Conservation (phyloP, 352 stramenopile species). For the Globisporangium middletonii region DNA sequence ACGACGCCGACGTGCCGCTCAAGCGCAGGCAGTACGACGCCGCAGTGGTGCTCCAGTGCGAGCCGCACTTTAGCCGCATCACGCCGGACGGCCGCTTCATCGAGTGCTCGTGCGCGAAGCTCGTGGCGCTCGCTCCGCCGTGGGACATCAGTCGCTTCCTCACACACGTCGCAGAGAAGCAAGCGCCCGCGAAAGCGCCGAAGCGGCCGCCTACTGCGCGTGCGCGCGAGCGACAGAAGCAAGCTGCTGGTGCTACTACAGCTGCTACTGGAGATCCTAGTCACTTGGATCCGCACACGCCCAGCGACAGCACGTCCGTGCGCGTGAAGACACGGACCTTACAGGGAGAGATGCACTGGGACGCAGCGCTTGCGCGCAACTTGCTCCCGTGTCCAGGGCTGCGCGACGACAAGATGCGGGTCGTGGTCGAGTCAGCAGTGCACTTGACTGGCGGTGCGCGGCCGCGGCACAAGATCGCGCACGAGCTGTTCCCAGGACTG, state of each 20-base stretch:
- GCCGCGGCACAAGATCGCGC: conserved; percentile 53
- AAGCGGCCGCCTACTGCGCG: neutral
- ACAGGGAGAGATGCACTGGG: conserved; percentile 49
- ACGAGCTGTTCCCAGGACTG: conserved; percentile 66
- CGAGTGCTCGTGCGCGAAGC: conserved; percentile 57
- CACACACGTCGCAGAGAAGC: conserved; percentile 49
- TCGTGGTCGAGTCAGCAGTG: conserved; percentile 47
- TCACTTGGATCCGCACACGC: neutral
- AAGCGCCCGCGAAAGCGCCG: conserved; percentile 28
- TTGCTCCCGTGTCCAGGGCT: conserved; percentile 62
- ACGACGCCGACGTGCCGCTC: neutral
- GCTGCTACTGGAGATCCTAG: neutral
- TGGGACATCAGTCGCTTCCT: conserved; percentile 62
- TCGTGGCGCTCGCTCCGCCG: conserved; percentile 42
- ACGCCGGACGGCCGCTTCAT: conserved; percentile 61
- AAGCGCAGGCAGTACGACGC: conserved; percentile 21
- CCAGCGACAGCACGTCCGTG: neutral
- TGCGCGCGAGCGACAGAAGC: neutral
- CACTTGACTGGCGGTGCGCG: conserved; percentile 63
- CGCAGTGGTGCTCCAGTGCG: conserved; percentile 22
- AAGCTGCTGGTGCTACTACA: neutral
- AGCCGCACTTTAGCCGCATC: conserved; percentile 49
- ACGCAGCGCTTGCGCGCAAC: conserved; percentile 27
- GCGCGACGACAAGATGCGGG: conserved; percentile 42
- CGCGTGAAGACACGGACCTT: conserved; percentile 37